Evolutionary conservation across 257 asterid genomes (phyloP).

Genomic region (Misopates orontium): DNA sequence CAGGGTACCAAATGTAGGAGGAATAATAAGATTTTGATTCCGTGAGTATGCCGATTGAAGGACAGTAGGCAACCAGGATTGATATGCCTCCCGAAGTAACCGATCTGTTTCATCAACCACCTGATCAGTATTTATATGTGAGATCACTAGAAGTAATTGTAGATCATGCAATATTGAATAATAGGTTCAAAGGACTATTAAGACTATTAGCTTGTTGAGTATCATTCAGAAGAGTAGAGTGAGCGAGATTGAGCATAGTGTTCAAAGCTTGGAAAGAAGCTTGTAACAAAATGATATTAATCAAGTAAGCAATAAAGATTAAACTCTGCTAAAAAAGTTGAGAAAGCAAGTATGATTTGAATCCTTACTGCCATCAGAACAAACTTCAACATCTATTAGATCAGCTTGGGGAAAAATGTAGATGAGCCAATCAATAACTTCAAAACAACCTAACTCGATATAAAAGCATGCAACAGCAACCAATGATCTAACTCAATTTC

Average conservation of each 20-base stretch:
- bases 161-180: conserved; percentile 6
- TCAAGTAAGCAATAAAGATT: background rate
- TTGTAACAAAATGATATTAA: background rate
- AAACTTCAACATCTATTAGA: too few species aligned
- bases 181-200: background rate
- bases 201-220: background rate
- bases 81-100: conserved; percentile 86
- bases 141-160: conserved; percentile 13
- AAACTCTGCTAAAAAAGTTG: background rate
- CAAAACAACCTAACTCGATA: background rate
- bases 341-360: background rate
- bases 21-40: conserved; percentile 33
- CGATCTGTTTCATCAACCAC: conserved; percentile 95
- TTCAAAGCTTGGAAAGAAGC: background rate
- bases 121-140: conserved; percentile 38
- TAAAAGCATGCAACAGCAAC: background rate
- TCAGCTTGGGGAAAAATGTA: background rate
- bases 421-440: conserved; percentile 7
- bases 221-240: background rate
- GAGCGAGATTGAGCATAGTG: background rate
- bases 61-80: conserved; percentile 90
- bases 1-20: conserved; percentile 51
- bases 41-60: conserved; percentile 51
- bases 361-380: background rate
- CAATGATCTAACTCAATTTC: background rate